A percentile compares a stretch with the other conserved stretches of the same genome.
These are phyloP conservation scores for Suillus subaureus DNA, from an alignment of 768 basidiomycete species.

Conservation along the genomic window DNA sequence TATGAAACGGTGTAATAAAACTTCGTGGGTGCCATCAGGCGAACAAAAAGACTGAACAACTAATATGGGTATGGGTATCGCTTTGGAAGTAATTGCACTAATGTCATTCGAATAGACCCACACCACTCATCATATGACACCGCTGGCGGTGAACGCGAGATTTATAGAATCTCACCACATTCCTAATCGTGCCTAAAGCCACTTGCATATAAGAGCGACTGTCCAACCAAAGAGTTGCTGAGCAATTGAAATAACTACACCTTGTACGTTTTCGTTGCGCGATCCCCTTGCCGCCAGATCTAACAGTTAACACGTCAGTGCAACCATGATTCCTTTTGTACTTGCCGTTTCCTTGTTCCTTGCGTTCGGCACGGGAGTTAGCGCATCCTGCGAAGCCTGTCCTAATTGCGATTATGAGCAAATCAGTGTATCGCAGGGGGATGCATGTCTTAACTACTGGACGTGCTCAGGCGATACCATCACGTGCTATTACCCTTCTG, in stretches of 20 bases:
- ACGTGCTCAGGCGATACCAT: not conserved
- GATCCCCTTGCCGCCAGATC: not conserved
- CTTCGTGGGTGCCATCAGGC: not conserved
- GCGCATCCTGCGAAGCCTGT: not conserved
- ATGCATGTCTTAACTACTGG: constrained; percentile 4
- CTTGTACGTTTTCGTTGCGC: not conserved
- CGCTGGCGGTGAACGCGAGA: not conserved
- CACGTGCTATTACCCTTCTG: not conserved
- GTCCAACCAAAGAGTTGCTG: not conserved
- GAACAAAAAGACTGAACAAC: not conserved
- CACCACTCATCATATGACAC: not conserved
- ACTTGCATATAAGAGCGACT: not conserved
- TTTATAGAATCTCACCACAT: not conserved
- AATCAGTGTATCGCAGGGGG: not conserved
- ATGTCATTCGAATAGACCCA: not conserved
- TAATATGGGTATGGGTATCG: not conserved
- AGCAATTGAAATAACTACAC: not conserved
- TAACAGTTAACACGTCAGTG: not conserved
- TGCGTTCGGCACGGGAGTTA: not conserved
- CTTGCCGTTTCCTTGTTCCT: not conserved
- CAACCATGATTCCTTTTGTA: not conserved
- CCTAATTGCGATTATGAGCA: not conserved
- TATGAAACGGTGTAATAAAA: not conserved
- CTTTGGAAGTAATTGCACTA: not conserved
- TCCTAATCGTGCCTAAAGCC: not conserved